These are phyloP conservation scores for Kazachstania viticola DNA, from an alignment of 805 yeast genomes.

Conservation along the genomic window DNA sequence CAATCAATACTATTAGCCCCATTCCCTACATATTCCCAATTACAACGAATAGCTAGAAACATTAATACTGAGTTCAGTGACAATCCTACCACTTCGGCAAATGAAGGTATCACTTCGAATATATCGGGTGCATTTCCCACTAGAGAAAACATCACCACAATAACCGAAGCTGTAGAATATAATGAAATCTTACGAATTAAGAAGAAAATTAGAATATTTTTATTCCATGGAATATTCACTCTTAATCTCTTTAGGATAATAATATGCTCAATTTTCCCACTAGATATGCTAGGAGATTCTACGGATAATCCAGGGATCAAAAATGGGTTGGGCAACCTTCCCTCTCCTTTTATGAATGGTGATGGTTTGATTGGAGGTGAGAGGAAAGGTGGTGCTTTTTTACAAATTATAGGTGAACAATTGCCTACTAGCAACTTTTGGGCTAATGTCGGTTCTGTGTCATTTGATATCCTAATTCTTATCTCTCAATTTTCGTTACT, in stretches of 20 bases:
- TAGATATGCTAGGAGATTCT: constrained; percentile 29
- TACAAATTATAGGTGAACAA: constrained; percentile 39
- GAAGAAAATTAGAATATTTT: constrained; percentile 11
- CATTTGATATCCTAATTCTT: constrained; percentile 20
- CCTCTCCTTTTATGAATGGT: constrained; percentile 20
- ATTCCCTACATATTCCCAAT: constrained; percentile 27
- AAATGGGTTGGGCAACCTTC: constrained; percentile 20
- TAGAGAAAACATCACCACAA: neutral
- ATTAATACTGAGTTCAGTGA: neutral
- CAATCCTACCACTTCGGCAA: constrained; percentile 1
- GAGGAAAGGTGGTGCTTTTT: constrained; percentile 27
- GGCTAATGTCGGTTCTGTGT: constrained; percentile 23
- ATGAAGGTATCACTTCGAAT: constrained; percentile 5
- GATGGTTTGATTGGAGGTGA: constrained; percentile 22
- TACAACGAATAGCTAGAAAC: constrained; percentile 12
- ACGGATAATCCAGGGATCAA: constrained; percentile 14
- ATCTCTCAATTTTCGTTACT: constrained; percentile 17
- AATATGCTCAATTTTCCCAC: constrained; percentile 16
- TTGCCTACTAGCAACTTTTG: constrained; percentile 25
- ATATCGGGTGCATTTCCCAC: constrained; percentile 10
- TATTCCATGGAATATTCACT: constrained; percentile 19
- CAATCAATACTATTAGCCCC: constrained; percentile 33
- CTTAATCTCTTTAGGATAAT: constrained; percentile 14
- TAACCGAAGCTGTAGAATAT: constrained; percentile 3
- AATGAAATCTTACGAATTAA: constrained; percentile 6